Percentiles rank a stretch among this genome's conserved stretches.
Evolutionary conservation across 1,284 basidiomycete species (phyloP).

Genomic region (Kwoniella shivajii): DNA sequence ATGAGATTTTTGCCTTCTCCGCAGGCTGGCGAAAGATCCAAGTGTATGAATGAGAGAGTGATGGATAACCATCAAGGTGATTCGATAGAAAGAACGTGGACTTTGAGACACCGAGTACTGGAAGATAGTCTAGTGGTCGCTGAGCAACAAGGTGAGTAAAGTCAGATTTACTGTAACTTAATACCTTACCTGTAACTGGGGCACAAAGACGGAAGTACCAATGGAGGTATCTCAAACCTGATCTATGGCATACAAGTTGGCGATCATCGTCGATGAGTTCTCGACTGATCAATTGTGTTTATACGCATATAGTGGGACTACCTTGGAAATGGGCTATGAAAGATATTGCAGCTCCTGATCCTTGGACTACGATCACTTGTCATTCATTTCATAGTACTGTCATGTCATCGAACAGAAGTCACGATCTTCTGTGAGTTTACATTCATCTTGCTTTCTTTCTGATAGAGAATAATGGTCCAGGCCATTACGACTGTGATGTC

Average conservation of each 20-base stretch:
- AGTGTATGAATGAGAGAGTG: neutral
- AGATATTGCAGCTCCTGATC: constrained; percentile 34
- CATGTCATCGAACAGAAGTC: constrained; percentile 33
- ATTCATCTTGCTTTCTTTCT: neutral
- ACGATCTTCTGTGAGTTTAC: constrained; percentile 28
- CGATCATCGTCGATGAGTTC: too few species aligned
- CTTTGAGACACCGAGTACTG: constrained; percentile 28
- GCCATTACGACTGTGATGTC: neutral
- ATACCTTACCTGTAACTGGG: too few species aligned
- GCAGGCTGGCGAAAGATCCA: neutral
- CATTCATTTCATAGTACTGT: constrained; percentile 38
- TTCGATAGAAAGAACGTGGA: constrained; percentile 23
- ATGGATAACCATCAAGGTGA: neutral
- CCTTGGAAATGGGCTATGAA: constrained; percentile 44
- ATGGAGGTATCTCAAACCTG: too few species aligned
- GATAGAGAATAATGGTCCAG: neutral
- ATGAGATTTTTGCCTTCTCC: neutral
- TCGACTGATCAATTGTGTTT: neutral
- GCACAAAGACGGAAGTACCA: too few species aligned
- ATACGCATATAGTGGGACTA: constrained; percentile 24
- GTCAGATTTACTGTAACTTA: too few species aligned
- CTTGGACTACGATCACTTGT: constrained; percentile 33
- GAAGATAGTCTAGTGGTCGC: constrained; percentile 42
- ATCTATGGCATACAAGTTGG: too few species aligned
- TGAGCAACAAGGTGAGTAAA: constrained; percentile 39